A percentile compares a stretch with the other conserved stretches of the same genome.
Conservation (phyloP, 148 eudicot species). For the Silene conica region DNA sequence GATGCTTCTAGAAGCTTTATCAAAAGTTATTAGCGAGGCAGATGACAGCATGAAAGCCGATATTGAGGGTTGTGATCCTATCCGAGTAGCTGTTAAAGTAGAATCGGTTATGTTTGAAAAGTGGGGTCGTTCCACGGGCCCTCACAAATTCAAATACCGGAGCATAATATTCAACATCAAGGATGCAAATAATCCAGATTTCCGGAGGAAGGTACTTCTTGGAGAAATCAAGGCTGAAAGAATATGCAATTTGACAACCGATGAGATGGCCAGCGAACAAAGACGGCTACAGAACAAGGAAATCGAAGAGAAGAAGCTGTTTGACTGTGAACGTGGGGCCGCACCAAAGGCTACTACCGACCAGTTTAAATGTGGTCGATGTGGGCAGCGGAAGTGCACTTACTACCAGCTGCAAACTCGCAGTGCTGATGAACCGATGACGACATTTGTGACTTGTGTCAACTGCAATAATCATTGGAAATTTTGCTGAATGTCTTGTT, state of each 20-base stretch:
- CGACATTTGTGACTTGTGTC: slow-evolving; percentile 66
- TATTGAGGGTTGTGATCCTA: slow-evolving; percentile 49
- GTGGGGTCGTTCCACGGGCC: slow-evolving; percentile 56
- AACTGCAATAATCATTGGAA: slow-evolving; percentile 79
- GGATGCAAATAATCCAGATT: slow-evolving; percentile 57
- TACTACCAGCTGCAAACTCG: slow-evolving; percentile 68
- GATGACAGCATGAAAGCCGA: slow-evolving; percentile 39
- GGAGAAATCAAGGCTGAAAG: slow-evolving; percentile 48
- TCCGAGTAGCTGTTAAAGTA: slow-evolving; percentile 53
- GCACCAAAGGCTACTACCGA: slow-evolving; percentile 60
- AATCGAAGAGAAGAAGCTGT: slow-evolving; percentile 51
- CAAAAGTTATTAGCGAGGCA: slow-evolving; percentile 43
- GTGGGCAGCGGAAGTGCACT: slow-evolving; percentile 53
- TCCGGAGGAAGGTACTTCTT: slow-evolving; percentile 55
- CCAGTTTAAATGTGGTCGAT: slow-evolving; percentile 62
- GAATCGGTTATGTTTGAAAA: slow-evolving; percentile 61
- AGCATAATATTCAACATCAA: slow-evolving; percentile 57
- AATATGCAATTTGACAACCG: slow-evolving; percentile 34
- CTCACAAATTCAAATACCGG: slow-evolving; percentile 57
- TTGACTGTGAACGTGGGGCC: slow-evolving; percentile 56
- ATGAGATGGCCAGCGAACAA: slow-evolving; percentile 67
- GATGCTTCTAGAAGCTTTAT: slow-evolving; percentile 46
- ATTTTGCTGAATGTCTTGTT: slow-evolving; percentile 38
- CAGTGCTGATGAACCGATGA: slow-evolving; percentile 82
- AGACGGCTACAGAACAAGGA: slow-evolving; percentile 46